These are phyloP conservation scores for Huntiella savannae DNA, from an alignment of 2,329 filamentous ascomycete genomes.

Conservation along the genomic window DNA sequence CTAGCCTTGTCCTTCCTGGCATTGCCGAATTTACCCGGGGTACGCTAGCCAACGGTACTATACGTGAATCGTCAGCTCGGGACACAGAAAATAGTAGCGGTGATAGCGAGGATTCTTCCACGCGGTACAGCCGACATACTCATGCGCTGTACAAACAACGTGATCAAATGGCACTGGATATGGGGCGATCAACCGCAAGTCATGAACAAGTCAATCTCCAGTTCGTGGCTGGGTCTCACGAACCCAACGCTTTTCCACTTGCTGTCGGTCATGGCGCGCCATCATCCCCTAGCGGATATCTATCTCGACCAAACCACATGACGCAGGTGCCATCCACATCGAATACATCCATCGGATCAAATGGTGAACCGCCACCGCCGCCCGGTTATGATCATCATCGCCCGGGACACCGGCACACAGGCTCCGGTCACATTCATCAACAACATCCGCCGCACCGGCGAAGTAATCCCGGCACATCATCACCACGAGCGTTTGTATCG, in stretches of 20 bases:
- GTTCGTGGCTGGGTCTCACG: background rate
- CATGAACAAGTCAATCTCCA: constrained; percentile 3
- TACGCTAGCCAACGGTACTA: background rate
- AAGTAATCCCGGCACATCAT: background rate
- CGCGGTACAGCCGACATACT: background rate
- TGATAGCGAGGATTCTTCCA: background rate
- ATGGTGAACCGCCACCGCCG: background rate
- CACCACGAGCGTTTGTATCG: constrained; percentile 1
- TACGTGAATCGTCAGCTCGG: background rate
- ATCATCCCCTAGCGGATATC: background rate
- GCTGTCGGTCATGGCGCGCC: background rate
- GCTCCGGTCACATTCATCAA: background rate
- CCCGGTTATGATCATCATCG: background rate
- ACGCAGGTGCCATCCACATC: background rate
- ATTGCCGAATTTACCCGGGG: constrained; percentile 2
- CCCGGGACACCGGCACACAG: background rate
- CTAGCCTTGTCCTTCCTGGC: constrained; percentile 1
- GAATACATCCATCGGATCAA: background rate
- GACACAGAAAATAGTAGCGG: background rate
- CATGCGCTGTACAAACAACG: background rate
- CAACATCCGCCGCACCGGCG: background rate
- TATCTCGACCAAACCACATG: background rate
- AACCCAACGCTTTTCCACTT: background rate
- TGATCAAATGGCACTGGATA: background rate
- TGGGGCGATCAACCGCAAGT: background rate